A percentile compares a stretch with the other conserved stretches of the same genome.
Conservation (phyloP, 495 filamentous ascomycete species). For the Penicillium desertorum region DNA sequence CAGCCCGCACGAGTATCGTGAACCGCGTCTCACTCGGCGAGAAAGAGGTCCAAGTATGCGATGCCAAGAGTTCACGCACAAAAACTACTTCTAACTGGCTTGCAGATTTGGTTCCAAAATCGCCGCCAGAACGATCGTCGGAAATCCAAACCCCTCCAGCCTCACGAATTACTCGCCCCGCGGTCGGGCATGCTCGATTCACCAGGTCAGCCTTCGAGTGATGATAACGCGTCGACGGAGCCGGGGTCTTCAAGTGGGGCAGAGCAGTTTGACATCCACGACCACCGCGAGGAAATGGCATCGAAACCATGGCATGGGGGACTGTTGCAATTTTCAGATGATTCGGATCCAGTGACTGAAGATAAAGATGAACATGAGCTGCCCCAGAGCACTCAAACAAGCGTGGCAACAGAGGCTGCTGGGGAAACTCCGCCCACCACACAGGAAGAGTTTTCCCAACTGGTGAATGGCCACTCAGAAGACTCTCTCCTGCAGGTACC, state of each 20-base stretch:
- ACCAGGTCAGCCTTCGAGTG: slow-evolving; percentile 51
- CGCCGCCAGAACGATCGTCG: slow-evolving; percentile 89
- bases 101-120: slow-evolving; percentile 99
- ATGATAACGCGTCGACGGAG: slow-evolving; percentile 41
- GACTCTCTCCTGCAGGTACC: slow-evolving; percentile 26
- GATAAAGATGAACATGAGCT: slow-evolving; percentile 32
- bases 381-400: slow-evolving; percentile 39
- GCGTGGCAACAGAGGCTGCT: slow-evolving; percentile 36
- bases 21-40: slow-evolving; percentile 85
- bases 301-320: slow-evolving; percentile 32
- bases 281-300: slow-evolving; percentile 19
- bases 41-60: slow-evolving; percentile 92
- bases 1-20: slow-evolving; percentile 78
- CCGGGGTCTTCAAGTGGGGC: slow-evolving; percentile 37
- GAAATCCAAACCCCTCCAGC: slow-evolving; percentile 82
- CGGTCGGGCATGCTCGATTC: slow-evolving; percentile 48
- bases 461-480: slow-evolving; percentile 17
- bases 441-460: slow-evolving; percentile 26
- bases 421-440: slow-evolving; percentile 31
- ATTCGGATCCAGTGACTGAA: slow-evolving; percentile 28
- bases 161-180: slow-evolving; percentile 71
- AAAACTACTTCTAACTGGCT: slow-evolving; percentile 23
- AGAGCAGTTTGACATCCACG: slow-evolving; percentile 29
- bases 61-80: slow-evolving; percentile 29
- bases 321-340: slow-evolving; percentile 34